Evolutionary conservation across 352 stramenopile species (phyloP), one percentile per base, ranked within the genome.

Genomic region (Phytophthora hybrid): DNA sequence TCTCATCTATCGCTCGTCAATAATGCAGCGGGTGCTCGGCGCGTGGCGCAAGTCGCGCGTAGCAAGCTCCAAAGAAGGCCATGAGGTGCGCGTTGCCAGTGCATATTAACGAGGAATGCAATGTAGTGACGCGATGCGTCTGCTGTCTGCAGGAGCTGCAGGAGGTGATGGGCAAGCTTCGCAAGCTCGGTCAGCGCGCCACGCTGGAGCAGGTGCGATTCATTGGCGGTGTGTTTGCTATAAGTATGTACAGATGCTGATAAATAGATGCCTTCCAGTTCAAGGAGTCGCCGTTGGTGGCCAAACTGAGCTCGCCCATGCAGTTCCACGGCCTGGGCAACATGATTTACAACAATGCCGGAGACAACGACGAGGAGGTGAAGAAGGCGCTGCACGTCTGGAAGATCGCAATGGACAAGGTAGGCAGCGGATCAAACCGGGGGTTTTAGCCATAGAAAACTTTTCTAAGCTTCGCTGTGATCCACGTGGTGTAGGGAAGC

Each of bases 301-400:
- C 72, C 21, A 85, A 74, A 2, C 70, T 94, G 29, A 75, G 76
- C 57, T 84, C 69, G n/a, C 83, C 82, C n/a, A 66, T 78, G 31
- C 83, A 94, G 69, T 85, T 88, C 47, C 92, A 89, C 47, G 84
- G 85, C 3, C 68, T 96, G 16, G 90, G 83, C 59, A 93, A 94
- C 70, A 89, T 94, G 80, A 93, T 96, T 60, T 96, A 93, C 80
- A 85, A 84, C 67, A 96, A 96, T 56, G 77, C 85, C 2, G 76
- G 78, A 7, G 81, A 83, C 37, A 91, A 90, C 31, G 60, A 79
- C 2, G 69, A 78, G 52, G 87, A 94, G 64, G 74, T 91, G 29
- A 77, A 93, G 51, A 95, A 94, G 69, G 84, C 89, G 55, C 72
- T 93, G 44, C 84, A 89, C 32, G 71, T 95, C 6, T 96, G 90